Conservation (phyloP, 495 filamentous ascomycete species). For the Penicillium ucsense region DNA sequence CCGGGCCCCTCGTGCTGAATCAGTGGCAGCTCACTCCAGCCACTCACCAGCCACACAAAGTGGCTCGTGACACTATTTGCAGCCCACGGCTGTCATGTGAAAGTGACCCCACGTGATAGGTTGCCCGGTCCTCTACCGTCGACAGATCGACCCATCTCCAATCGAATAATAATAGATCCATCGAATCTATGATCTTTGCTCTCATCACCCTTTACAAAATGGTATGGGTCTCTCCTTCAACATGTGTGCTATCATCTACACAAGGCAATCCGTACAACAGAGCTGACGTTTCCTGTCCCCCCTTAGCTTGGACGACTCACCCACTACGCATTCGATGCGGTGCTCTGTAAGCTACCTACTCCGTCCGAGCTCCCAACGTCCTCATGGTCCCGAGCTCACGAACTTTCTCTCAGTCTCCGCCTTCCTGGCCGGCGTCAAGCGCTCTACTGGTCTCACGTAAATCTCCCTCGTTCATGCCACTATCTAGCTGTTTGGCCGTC, state of each 20-base stretch:
- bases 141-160: slow-evolving; percentile 1
- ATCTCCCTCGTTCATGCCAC: slow-evolving; percentile 23
- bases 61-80: too few species aligned
- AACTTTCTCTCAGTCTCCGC: slow-evolving; percentile 59
- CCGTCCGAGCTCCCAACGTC: not conserved
- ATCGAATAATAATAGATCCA: not conserved
- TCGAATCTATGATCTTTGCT: slow-evolving; percentile 3
- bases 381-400: slow-evolving; percentile 13
- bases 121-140: slow-evolving; percentile 10
- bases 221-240: slow-evolving; percentile 6
- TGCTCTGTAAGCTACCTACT: slow-evolving; percentile 56
- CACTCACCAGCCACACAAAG: not conserved
- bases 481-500: not conserved
- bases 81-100: slow-evolving; percentile 21
- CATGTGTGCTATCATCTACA: too few species aligned
- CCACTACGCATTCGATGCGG: slow-evolving; percentile 95
- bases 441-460: slow-evolving; percentile 96
- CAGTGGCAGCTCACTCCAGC: slow-evolving; percentile 3
- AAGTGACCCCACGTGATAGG: slow-evolving; percentile 13
- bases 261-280: not conserved
- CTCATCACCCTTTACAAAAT: slow-evolving; percentile 7
- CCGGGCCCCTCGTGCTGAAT: too few species aligned
- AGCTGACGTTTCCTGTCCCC: not conserved
- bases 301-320: slow-evolving; percentile 79
- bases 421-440: slow-evolving; percentile 91